Percentiles rank a stretch among this genome's conserved stretches.
phyloP scores from a whole-genome alignment of 257 asterid species.

The Forsythia viridissima region DNA sequence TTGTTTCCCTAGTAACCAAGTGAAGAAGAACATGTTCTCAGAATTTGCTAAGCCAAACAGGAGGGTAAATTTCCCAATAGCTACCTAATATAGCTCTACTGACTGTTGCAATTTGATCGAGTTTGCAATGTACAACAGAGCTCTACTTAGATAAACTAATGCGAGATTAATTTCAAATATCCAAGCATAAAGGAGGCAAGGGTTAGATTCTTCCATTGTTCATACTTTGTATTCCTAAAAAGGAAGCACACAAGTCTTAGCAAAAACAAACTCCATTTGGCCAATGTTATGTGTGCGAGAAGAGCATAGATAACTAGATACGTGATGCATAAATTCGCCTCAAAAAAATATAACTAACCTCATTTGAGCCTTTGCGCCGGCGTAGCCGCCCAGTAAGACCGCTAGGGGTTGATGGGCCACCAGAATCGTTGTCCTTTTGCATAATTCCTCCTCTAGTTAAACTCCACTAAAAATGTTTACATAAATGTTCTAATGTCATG shows the following conservation, averaged over 20 bases:
- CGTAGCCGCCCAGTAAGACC: conserved; percentile 68
- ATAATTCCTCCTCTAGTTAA: conserved; percentile 40
- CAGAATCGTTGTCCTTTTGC: conserved; percentile 76
- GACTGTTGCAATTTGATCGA: background rate
- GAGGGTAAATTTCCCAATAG: background rate
- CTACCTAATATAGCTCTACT: background rate
- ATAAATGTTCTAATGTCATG: conserved; percentile 15
- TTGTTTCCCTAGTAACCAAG: background rate
- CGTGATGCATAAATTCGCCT: conserved; percentile 7
- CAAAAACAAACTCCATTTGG: background rate
- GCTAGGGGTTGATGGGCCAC: conserved; percentile 51
- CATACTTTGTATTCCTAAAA: background rate
- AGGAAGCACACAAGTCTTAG: background rate
- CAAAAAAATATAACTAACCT: conserved; percentile 51
- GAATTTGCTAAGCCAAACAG: background rate
- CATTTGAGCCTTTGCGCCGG: conserved; percentile 88
- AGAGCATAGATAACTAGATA: background rate
- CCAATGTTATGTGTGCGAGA: background rate
- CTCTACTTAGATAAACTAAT: background rate
- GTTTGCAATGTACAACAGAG: background rate
- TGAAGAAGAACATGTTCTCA: background rate
- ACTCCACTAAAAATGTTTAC: background rate
- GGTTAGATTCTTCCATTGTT: background rate
- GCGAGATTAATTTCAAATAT: background rate
- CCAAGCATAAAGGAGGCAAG: conserved; percentile 10